A percentile compares a stretch with the other conserved stretches of the same genome.
These are phyloP conservation scores for Coprinopsis strossmayeri DNA, from an alignment of 768 basidiomycete genomes.

Conservation along the genomic window DNA sequence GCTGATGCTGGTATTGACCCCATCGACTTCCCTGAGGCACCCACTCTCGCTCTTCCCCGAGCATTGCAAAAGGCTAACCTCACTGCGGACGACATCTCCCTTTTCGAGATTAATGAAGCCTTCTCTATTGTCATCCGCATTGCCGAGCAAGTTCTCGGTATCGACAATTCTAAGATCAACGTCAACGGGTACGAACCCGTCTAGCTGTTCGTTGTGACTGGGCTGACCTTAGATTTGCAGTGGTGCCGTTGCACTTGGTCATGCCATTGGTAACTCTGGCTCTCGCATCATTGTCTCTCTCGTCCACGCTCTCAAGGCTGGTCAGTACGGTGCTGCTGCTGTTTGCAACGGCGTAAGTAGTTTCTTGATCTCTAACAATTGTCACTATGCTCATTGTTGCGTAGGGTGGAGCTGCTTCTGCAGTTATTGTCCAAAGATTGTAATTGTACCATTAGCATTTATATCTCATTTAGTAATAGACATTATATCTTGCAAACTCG, in stretches of 20 bases:
- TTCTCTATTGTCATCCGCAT: constrained; percentile 93
- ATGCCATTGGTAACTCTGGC: constrained; percentile 95
- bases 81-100: constrained; percentile 73
- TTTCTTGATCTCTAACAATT: constrained; percentile 1
- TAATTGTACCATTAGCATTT: constrained; percentile 31
- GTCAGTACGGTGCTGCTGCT: constrained; percentile 92
- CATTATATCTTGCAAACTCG: not conserved
- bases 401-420: constrained; percentile 89
- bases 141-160: constrained; percentile 78
- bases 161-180: constrained; percentile 89
- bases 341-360: constrained; percentile 91
- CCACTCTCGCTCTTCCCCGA: constrained; percentile 82
- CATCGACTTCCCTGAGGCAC: constrained; percentile 95
- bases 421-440: constrained; percentile 82
- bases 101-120: constrained; percentile 97
- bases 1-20: constrained; percentile 97
- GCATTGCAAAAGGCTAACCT: constrained; percentile 87
- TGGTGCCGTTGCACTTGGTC: constrained; percentile 93
- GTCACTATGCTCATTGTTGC: constrained; percentile 14
- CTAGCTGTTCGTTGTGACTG: too few species aligned
- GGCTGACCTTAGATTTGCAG: constrained; percentile 38
- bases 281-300: constrained; percentile 92
- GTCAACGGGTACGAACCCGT: constrained; percentile 63
- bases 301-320: constrained; percentile 83
- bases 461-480: constrained; percentile 1